phyloP scores from a whole-genome alignment of 2,329 filamentous ascomycete genomes.

The Ceratocystis smalleyi region DNA sequence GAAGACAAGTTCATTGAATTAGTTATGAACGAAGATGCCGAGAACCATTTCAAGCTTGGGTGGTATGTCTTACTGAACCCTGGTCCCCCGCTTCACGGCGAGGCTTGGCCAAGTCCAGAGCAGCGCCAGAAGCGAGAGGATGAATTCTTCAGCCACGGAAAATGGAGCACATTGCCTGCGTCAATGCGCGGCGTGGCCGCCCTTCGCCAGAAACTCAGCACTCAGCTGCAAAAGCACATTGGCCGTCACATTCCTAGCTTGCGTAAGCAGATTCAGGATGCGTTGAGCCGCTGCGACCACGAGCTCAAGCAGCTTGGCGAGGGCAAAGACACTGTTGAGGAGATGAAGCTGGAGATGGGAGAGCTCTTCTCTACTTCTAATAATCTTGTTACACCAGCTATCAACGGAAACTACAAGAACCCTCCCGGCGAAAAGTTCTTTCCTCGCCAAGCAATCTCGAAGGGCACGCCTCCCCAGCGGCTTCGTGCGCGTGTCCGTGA shows the following conservation, averaged over 20 bases:
- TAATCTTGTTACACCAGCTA: slow-evolving; percentile 38
- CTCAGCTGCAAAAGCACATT: slow-evolving; percentile 36
- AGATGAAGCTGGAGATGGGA: slow-evolving; percentile 39
- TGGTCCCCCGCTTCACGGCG: slow-evolving; percentile 28
- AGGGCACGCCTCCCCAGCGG: slow-evolving; percentile 37
- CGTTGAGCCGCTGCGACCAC: slow-evolving; percentile 33
- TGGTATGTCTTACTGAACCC: slow-evolving; percentile 39
- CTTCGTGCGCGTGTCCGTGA: slow-evolving; percentile 36
- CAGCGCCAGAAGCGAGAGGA: slow-evolving; percentile 31
- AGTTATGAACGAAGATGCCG: slow-evolving; percentile 34
- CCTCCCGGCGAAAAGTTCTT: slow-evolving; percentile 38
- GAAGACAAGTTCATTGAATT: slow-evolving; percentile 41
- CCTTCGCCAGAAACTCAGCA: slow-evolving; percentile 34
- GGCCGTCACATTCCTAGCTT: slow-evolving; percentile 36
- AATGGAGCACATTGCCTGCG: slow-evolving; percentile 33
- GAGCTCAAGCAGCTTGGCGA: slow-evolving; percentile 36
- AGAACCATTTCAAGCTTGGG: slow-evolving; percentile 36
- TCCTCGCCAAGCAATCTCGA: slow-evolving; percentile 32
- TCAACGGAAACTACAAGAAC: slow-evolving; percentile 41
- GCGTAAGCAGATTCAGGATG: slow-evolving; percentile 35
- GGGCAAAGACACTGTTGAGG: slow-evolving; percentile 36
- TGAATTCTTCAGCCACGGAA: slow-evolving; percentile 35
- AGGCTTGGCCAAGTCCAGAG: slow-evolving; percentile 30
- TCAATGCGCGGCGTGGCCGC: slow-evolving; percentile 33
- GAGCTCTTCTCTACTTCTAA: slow-evolving; percentile 38